Base-by-base conservation (phyloP, 2,329 filamentous ascomycete genomes). In the Teratosphaeria destructans region DNA sequence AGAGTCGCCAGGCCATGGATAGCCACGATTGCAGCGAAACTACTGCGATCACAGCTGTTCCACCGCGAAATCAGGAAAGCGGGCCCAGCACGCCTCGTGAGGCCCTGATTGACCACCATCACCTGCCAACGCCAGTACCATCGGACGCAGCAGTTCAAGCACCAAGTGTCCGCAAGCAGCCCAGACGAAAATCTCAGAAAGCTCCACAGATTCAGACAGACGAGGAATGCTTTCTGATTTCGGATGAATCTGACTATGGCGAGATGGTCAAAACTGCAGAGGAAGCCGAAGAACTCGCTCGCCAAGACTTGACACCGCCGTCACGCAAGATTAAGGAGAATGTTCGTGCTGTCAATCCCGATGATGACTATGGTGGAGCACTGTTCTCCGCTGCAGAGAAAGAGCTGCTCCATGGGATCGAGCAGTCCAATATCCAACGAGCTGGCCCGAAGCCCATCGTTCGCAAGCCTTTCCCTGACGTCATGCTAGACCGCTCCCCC, bases 401-500 rank as follows among this genome's bases (percentile, higher is more conserved):
- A 29, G 39, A 64, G 23, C 53, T 68, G 8, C 64, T 71, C 8
- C 19, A 55, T 16, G 56, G 16, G n/a, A 14, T 54, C 53, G 16
- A 32, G 23, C 19, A 32, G 53, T 29, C 3, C 8, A 37, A 26
- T 32, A 34, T 11, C 12, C 27, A 16, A n/a, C 12, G 27, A 11
- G 4, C n/a, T 34, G 53, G 53, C 53, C 53, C 12, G 2, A 73
- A 72, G 35, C 78, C 79, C 0, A 82, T 85, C 60, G 74, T 76
- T 6, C 77, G 83, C 27, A 73, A 77, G 0, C 68, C 76, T 0
- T 85, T 85, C 62, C 83, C 82, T 7, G 52, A 61, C 4, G 72
- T 74, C 19, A 72, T 82, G 19, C 73, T 73, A 2, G 80, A 84
- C 65, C 76, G 81, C 37, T 83, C 82, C 26, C 77, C 77, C 2